Evolutionary conservation across 2,329 filamentous ascomycete species (phyloP).

Genomic region (Kalmusia sp.): DNA sequence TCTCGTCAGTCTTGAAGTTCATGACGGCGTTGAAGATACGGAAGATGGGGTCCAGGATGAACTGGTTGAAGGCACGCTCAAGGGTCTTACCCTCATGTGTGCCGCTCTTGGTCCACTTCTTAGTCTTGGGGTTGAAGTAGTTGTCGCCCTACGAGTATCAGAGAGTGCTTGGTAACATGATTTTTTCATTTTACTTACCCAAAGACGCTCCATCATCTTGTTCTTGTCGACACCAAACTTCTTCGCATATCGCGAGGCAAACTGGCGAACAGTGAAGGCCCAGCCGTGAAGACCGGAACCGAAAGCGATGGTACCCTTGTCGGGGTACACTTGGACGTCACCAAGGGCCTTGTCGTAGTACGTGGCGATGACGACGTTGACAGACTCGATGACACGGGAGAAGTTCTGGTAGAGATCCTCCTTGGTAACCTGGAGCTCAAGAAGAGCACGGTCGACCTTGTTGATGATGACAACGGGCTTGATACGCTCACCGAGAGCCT

Average conservation of each 20-base stretch:
- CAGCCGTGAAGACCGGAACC: slow-evolving; percentile 99
- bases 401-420: slow-evolving; percentile 99
- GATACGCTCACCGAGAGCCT: slow-evolving; percentile 99
- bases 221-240: slow-evolving; percentile 99
- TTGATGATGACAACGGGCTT: slow-evolving; percentile 99
- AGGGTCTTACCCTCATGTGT: slow-evolving; percentile 85
- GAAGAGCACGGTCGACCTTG: slow-evolving; percentile 99
- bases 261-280: slow-evolving; percentile 99
- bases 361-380: slow-evolving; percentile 99
- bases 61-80: slow-evolving; percentile 99
- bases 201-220: slow-evolving; percentile 99
- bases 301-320: slow-evolving; percentile 97
- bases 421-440: slow-evolving; percentile 98
- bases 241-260: slow-evolving; percentile 95
- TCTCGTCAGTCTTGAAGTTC: slow-evolving; percentile 98
- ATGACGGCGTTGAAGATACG: slow-evolving; percentile 96
- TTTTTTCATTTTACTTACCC: slow-evolving; percentile 65
- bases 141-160: slow-evolving; percentile 74
- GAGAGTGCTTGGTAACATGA: slow-evolving; percentile 26
- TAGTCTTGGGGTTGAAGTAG: slow-evolving; percentile 99
- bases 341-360: slow-evolving; percentile 97
- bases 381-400: slow-evolving; percentile 98
- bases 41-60: slow-evolving; percentile 99
- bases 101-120: slow-evolving; percentile 97
- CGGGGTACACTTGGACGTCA: slow-evolving; percentile 98